Percentiles rank a stretch among this genome's conserved stretches.
phyloP scores from a whole-genome alignment of 2,329 filamentous ascomycete genomes.

The Biscogniauxia marginata region DNA sequence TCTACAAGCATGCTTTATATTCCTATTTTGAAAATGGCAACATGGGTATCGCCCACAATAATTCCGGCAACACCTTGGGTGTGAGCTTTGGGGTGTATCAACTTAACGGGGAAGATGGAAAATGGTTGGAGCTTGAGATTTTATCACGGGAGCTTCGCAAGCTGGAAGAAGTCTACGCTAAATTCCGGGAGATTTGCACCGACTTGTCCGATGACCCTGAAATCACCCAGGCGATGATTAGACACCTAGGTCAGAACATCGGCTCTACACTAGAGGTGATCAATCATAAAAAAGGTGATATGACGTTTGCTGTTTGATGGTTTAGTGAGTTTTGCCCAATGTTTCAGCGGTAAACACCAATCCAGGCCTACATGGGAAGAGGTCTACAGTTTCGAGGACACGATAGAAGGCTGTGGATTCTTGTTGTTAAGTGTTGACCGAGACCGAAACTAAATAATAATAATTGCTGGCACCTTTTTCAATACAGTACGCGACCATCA shows the following conservation, averaged over 20 bases:
- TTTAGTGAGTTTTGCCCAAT: background rate
- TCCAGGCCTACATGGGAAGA: background rate
- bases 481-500: background rate
- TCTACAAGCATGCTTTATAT: slow-evolving; percentile 44
- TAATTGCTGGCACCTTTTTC: background rate
- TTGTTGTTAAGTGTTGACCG: background rate
- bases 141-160: slow-evolving; percentile 47
- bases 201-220: slow-evolving; percentile 41
- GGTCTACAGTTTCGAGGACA: background rate
- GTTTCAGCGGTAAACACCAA: background rate
- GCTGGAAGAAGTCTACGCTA: slow-evolving; percentile 45
- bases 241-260: slow-evolving; percentile 44
- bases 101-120: slow-evolving; percentile 44
- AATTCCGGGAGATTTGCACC: slow-evolving; percentile 42
- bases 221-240: slow-evolving; percentile 45
- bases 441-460: background rate
- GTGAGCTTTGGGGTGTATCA: slow-evolving; percentile 46
- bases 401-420: background rate
- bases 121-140: slow-evolving; percentile 48
- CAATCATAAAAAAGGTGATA: slow-evolving; percentile 36
- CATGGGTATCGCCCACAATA: slow-evolving; percentile 16
- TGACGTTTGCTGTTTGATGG: slow-evolving; percentile 23
- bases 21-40: slow-evolving; percentile 37
- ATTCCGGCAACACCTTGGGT: slow-evolving; percentile 28
- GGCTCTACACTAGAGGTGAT: slow-evolving; percentile 43